Percentiles rank a stretch among this genome's conserved stretches.
Evolutionary conservation across 805 yeast species (phyloP).

Genomic region (Nakazawaea pomicola): DNA sequence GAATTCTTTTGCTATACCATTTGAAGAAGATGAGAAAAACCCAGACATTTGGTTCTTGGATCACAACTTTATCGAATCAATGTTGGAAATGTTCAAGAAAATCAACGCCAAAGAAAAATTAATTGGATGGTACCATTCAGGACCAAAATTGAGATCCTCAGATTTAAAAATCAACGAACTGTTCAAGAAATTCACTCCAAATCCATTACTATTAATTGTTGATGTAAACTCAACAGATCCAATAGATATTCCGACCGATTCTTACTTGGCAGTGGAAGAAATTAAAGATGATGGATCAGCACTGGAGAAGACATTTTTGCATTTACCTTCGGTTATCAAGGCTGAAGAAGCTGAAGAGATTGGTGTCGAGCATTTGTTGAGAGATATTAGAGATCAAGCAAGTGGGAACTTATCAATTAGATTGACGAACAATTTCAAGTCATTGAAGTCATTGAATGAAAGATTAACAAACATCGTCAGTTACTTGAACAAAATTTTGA

Average conservation of each 20-base stretch:
- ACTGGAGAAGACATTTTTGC: slow-evolving; percentile 82
- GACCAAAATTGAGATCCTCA: slow-evolving; percentile 84
- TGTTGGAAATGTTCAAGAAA: slow-evolving; percentile 97
- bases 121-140: slow-evolving; percentile 99
- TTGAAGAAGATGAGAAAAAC: slow-evolving; percentile 92
- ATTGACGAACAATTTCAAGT: slow-evolving; percentile 84
- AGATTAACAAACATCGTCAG: slow-evolving; percentile 72
- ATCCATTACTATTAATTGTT: slow-evolving; percentile 83
- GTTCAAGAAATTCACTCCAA: slow-evolving; percentile 75
- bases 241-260: slow-evolving; percentile 94
- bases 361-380: slow-evolving; percentile 92
- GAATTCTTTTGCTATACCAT: slow-evolving; percentile 94
- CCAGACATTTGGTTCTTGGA: slow-evolving; percentile 95
- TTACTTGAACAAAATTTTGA: slow-evolving; percentile 71
- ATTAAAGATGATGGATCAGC: slow-evolving; percentile 94
- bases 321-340: slow-evolving; percentile 85
- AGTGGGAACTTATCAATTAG: slow-evolving; percentile 87
- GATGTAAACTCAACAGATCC: slow-evolving; percentile 76
- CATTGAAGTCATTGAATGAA: slow-evolving; percentile 79
- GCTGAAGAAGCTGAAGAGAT: slow-evolving; percentile 99
- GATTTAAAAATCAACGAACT: slow-evolving; percentile 89
- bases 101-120: slow-evolving; percentile 95
- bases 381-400: slow-evolving; percentile 95
- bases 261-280: slow-evolving; percentile 90
- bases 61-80: slow-evolving; percentile 90